Evolutionary conservation across 2,329 filamentous ascomycete species (phyloP), one percentile per base, ranked within the genome.

Genomic region (Pyrenochaeta sp.): DNA sequence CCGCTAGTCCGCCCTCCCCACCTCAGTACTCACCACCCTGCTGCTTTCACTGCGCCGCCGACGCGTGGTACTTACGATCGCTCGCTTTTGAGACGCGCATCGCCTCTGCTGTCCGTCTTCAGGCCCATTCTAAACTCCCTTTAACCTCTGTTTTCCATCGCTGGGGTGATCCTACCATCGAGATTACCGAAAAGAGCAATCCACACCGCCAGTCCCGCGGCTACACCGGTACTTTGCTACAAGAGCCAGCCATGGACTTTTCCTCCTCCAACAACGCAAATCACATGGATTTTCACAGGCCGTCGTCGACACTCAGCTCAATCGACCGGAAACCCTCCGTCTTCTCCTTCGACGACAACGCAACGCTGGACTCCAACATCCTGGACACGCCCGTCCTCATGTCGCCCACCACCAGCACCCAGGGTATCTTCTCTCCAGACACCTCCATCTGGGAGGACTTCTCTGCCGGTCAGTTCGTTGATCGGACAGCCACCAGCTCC

Each of bases 401-500:
- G 72, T 80, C 81, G 64, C 78, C 82, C 62, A 75, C 80, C 65
- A 82, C 82, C 64, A 77, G 77, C 65, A 78, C 80, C 65, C 71
- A 75, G 68, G 80, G 83, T 63, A 80, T 83, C 70, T 85, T 83
- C 72, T 82, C 83, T 56, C 82, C 84, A 69, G 78, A 82, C 68
- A 80, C 82, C 62, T 81, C 80, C 59, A 78, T 82, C 58, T 75
- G 75, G 72, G 83, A 85, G 66, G 79, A 81, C 69, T 78, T 78
- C 65, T 79, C 77, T 44, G 64, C 77, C 45, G 66, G 77, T 57
- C 73, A 77, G 53, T 77, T 78, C 52, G 65, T 77, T 59, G 75
- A 77, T 66, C 71, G 75, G 43, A 75, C 73, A 6, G 71, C 74
- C 59, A 67, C 67, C 59, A 76, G 68, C 59, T 77, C 74, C 37